These are phyloP conservation scores for Aureobasidium pullulans DNA, from an alignment of 2,329 filamentous ascomycete genomes.

Conservation along the genomic window DNA sequence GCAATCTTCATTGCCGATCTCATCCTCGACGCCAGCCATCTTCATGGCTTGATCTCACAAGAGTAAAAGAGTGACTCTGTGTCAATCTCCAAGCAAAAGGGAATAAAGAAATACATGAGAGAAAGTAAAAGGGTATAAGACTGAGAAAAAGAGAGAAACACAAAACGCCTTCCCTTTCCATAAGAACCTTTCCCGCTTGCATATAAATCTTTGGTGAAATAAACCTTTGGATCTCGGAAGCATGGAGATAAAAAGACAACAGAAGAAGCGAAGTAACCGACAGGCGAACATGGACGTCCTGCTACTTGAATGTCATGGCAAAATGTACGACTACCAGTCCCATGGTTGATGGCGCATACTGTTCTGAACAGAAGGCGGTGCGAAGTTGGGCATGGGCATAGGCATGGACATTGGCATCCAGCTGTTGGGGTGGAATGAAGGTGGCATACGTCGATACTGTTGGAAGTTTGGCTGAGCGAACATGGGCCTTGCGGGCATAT, in stretches of 20 bases:
- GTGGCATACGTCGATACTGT: background rate
- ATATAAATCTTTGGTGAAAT: slow-evolving; percentile 12
- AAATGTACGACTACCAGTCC: background rate
- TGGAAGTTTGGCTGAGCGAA: background rate
- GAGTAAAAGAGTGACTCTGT: background rate
- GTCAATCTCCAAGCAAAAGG: background rate
- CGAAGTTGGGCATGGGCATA: background rate
- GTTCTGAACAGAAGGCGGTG: background rate
- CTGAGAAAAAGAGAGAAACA: background rate
- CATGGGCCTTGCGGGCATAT: background rate
- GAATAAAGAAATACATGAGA: background rate
- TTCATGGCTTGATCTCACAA: background rate
- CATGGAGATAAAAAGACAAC: background rate
- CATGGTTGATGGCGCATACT: background rate
- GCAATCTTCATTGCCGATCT: background rate
- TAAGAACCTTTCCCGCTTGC: background rate
- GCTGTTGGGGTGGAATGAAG: background rate
- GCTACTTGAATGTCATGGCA: background rate
- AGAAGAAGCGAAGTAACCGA: background rate
- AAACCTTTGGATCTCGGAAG: background rate
- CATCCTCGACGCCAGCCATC: background rate
- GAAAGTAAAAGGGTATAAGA: background rate
- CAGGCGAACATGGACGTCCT: background rate
- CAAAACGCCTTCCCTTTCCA: background rate
- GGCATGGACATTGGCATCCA: background rate